A percentile compares a stretch with the other conserved stretches of the same genome.
These are phyloP conservation scores for Aethionema arabicum DNA, from an alignment of 345 rosid species.

Conservation along the genomic window DNA sequence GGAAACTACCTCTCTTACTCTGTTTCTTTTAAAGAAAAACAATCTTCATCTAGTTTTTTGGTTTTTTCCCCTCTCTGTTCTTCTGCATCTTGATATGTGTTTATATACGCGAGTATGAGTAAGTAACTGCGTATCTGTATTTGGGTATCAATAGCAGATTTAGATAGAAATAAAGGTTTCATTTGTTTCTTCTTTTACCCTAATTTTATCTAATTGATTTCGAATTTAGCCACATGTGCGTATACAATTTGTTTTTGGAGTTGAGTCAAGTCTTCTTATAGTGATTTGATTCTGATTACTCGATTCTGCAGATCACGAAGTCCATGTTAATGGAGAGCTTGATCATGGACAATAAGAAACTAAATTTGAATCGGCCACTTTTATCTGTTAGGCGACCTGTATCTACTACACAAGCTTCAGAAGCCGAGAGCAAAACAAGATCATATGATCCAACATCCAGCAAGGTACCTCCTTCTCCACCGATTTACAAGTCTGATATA, in stretches of 20 bases:
- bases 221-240: conserved; percentile 12
- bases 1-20: conserved; percentile 11
- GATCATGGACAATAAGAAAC: conserved; percentile 73
- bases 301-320: conserved; percentile 31
- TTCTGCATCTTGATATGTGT: conserved; percentile 1
- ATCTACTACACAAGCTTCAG: conserved; percentile 34
- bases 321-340: conserved; percentile 43
- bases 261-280: conserved; percentile 9
- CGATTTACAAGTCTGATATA: conserved; percentile 67
- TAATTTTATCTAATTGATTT: neutral
- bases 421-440: conserved; percentile 48
- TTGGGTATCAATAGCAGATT: neutral
- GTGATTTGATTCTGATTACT: conserved; percentile 20
- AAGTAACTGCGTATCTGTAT: conserved; percentile 1
- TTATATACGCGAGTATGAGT: neutral
- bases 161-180: neutral
- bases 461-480: conserved; percentile 49
- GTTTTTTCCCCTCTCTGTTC: neutral
- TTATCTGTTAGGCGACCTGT: conserved; percentile 69
- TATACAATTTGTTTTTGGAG: neutral
- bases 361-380: conserved; percentile 77
- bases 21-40: conserved; percentile 22
- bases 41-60: neutral
- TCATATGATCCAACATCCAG: conserved; percentile 32
- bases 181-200: neutral